Evolutionary conservation across 2,329 filamentous ascomycete species (phyloP).

Genomic region (Fusarium oligoseptatum): DNA sequence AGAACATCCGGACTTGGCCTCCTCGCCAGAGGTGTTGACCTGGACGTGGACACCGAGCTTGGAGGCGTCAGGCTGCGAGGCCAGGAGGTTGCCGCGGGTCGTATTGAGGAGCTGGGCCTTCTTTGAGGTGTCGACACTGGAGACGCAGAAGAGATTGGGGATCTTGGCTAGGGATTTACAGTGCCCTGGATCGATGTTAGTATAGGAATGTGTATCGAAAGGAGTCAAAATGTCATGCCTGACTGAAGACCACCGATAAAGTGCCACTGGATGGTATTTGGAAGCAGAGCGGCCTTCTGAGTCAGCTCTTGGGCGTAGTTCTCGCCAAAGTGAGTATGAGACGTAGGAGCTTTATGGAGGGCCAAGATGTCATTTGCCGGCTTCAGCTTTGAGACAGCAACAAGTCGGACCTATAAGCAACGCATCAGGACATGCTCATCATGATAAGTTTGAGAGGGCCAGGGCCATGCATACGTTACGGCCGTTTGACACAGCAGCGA

Average conservation of each 20-base stretch:
- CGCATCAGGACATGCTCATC: slow-evolving; percentile 31
- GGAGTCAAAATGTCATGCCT: slow-evolving; percentile 52
- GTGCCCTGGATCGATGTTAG: slow-evolving; percentile 71
- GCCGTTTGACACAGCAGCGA: slow-evolving; percentile 66
- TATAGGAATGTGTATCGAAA: not conserved
- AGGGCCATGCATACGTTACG: slow-evolving; percentile 62
- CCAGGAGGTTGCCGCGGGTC: slow-evolving; percentile 73
- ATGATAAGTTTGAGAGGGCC: not conserved
- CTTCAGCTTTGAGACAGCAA: slow-evolving; percentile 97
- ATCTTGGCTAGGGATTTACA: slow-evolving; percentile 89
- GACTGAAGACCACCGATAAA: slow-evolving; percentile 96
- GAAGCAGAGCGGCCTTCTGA: slow-evolving; percentile 86
- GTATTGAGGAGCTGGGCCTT: slow-evolving; percentile 88
- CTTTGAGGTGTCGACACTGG: slow-evolving; percentile 88
- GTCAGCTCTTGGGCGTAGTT: slow-evolving; percentile 94
- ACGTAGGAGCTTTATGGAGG: slow-evolving; percentile 73
- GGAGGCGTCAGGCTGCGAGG: slow-evolving; percentile 53
- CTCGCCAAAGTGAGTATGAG: slow-evolving; percentile 89
- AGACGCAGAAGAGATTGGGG: slow-evolving; percentile 91
- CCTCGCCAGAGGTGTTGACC: slow-evolving; percentile 94
- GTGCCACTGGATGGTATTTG: slow-evolving; percentile 86
- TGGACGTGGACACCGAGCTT: slow-evolving; percentile 86
- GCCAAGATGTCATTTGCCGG: slow-evolving; percentile 91
- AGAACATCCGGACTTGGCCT: slow-evolving; percentile 83
- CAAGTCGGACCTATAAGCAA: slow-evolving; percentile 76